Conservation (phyloP, 2,329 filamentous ascomycete genomes). For the Xylariaceae sp. region DNA sequence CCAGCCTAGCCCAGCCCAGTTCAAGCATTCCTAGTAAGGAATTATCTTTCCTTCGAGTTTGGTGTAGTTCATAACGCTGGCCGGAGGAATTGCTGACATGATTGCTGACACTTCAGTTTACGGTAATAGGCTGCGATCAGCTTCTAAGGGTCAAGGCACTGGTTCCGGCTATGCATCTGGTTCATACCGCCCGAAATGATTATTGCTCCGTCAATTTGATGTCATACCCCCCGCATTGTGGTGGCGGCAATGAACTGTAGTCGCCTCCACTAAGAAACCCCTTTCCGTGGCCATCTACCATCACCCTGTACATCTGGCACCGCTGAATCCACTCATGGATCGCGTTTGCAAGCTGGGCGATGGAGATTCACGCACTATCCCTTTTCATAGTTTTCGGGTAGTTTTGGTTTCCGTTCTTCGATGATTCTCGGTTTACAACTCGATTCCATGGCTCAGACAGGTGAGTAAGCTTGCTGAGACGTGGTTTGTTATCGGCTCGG, state of each 20-base stretch:
- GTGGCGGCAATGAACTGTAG: conserved; percentile 32
- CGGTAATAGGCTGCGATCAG: conserved; percentile 86
- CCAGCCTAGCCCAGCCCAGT: conserved; percentile 56
- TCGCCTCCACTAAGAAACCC: conserved; percentile 33
- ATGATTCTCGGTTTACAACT: conserved; percentile 45
- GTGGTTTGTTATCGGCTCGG: conserved; percentile 28
- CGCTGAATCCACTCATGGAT: conserved; percentile 29
- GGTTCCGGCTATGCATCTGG: conserved; percentile 50
- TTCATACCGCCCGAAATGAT: conserved; percentile 53
- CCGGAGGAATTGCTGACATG: conserved; percentile 76
- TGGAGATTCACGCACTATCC: conserved; percentile 32
- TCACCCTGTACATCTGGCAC: conserved; percentile 31
- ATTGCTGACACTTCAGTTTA: conserved; percentile 82
- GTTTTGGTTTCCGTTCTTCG: conserved; percentile 48
- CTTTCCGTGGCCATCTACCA: conserved; percentile 33
- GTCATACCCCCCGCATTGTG: conserved; percentile 33
- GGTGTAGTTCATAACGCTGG: conserved; percentile 78
- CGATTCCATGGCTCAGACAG: conserved; percentile 45
- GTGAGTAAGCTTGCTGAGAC: conserved; percentile 27
- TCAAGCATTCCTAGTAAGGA: conserved; percentile 84
- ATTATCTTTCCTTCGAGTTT: conserved; percentile 83
- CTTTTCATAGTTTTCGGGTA: conserved; percentile 45
- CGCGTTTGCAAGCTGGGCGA: conserved; percentile 31
- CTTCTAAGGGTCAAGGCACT: conserved; percentile 68
- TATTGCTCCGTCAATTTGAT: conserved; percentile 32